These are phyloP conservation scores for Cercospora berteroae DNA, from an alignment of 2,329 filamentous ascomycete genomes.

Conservation along the genomic window DNA sequence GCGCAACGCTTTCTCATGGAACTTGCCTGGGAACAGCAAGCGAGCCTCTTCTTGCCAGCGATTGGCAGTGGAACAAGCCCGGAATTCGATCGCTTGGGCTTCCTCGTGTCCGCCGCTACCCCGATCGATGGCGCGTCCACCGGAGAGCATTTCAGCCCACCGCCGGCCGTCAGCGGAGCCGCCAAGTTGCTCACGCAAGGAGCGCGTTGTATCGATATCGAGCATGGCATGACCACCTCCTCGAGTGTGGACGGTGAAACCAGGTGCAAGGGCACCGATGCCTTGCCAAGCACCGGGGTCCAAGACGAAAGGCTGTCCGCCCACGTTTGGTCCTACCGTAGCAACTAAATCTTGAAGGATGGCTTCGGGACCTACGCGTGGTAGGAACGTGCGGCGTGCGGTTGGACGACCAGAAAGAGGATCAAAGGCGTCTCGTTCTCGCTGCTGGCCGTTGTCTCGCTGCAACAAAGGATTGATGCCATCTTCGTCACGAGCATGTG, in stretches of 20 bases:
- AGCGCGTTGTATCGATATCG: slow-evolving; percentile 32
- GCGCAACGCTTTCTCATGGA: slow-evolving; percentile 66
- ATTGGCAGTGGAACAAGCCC: slow-evolving; percentile 65
- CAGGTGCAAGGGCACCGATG: slow-evolving; percentile 22
- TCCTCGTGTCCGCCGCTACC: slow-evolving; percentile 54
- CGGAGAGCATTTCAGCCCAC: slow-evolving; percentile 39
- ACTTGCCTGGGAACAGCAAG: slow-evolving; percentile 69
- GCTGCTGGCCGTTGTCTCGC: slow-evolving; percentile 23
- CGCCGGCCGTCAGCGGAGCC: slow-evolving; percentile 6
- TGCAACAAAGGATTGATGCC: slow-evolving; percentile 84
- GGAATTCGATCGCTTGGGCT: slow-evolving; percentile 73
- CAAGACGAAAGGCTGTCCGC: slow-evolving; percentile 23
- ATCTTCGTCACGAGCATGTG: slow-evolving; percentile 62
- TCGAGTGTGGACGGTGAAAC: slow-evolving; percentile 27
- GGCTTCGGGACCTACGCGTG: slow-evolving; percentile 23
- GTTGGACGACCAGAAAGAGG: slow-evolving; percentile 11
- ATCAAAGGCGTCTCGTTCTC: slow-evolving; percentile 13
- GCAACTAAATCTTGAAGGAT: slow-evolving; percentile 31
- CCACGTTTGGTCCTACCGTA: slow-evolving; percentile 22
- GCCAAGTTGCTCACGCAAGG: slow-evolving; percentile 27
- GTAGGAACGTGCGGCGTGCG: slow-evolving; percentile 25
- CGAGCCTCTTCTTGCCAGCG: slow-evolving; percentile 90
- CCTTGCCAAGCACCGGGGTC: slow-evolving; percentile 26
- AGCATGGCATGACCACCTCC: slow-evolving; percentile 25
- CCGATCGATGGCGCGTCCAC: slow-evolving; percentile 49